Base-by-base conservation (phyloP, 2,329 filamentous ascomycete genomes). In the Exophiala phaeomuriformis region DNA sequence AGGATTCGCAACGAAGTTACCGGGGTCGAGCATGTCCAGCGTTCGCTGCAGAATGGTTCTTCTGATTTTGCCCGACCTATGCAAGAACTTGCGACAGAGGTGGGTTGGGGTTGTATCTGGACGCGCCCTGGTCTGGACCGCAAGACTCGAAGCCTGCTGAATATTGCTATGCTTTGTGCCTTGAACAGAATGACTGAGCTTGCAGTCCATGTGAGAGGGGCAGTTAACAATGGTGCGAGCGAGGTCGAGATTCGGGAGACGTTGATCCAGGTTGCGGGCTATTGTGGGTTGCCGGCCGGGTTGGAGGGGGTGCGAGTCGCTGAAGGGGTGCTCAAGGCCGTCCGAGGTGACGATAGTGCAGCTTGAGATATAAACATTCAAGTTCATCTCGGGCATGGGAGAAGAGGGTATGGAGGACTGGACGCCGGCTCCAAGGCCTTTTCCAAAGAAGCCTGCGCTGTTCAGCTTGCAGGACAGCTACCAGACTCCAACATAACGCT, bases 71-170 rank as follows among this genome's bases (percentile, higher is more conserved):
- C 79, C 1, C 70, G 72, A 37, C 77, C 82, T 0, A 78, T 79
- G 60, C 82, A 85, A 66, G 77, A 84, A 59, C 72, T 83, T 36
- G 76, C 83, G 1, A 84, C 81, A 0, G 81, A 84, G 67, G 79
- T 74, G 65, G 80, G 78, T 69, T 85, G 82, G 82, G 82, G 81
- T 9, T 75, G 75, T 54, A 76, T 78, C 29, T 86, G 82, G 82
- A 78, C 78, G 2, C 76, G 82, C 5, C 81, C 80, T 0, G 82
- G 82, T 0, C 74, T 85, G 5, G 75, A 78, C 35, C 75, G 77
- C 55, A 82, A 84, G 65, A 77, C 81, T 60, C 75, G 82, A 44
- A 79, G 75, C 49, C 71, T 85, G 51, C 69, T 85, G 49, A 84
- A 84, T 65, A 79, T 85, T 45, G 81, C 77, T 45, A 84, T 85